These are phyloP conservation scores for Infundibulicybe gibba DNA, from an alignment of 768 basidiomycete species.

Conservation along the genomic window DNA sequence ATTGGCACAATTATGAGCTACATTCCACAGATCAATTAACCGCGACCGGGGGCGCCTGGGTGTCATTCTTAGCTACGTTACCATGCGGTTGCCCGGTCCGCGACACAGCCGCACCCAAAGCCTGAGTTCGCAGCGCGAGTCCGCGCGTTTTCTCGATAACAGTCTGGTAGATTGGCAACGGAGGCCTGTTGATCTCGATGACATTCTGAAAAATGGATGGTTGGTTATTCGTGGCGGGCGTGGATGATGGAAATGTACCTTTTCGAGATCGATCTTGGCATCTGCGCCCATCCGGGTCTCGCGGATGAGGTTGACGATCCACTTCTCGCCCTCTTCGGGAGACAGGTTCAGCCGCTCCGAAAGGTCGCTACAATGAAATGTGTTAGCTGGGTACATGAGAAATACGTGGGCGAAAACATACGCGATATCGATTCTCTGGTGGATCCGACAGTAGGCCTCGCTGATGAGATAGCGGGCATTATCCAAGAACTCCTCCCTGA, in stretches of 20 bases:
- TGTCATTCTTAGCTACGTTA: constrained; percentile 11
- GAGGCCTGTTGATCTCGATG: constrained; percentile 90
- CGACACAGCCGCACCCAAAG: constrained; percentile 70
- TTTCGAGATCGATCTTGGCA: constrained; percentile 96
- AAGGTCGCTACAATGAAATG: constrained; percentile 57
- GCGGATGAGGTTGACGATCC: constrained; percentile 98
- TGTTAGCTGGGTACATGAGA: background rate
- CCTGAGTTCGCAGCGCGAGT: constrained; percentile 86
- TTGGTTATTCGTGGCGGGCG: background rate
- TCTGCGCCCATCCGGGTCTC: constrained; percentile 97
- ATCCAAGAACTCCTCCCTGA: constrained; percentile 92
- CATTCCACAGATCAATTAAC: constrained; percentile 12
- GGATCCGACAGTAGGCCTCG: constrained; percentile 97
- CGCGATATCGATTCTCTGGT: constrained; percentile 89
- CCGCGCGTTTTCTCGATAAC: constrained; percentile 96
- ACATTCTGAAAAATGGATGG: constrained; percentile 63
- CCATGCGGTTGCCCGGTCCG: constrained; percentile 25
- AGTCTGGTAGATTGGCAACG: constrained; percentile 87
- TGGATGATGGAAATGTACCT: constrained; percentile 44
- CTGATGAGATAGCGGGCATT: constrained; percentile 95
- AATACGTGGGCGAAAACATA: constrained; percentile 25
- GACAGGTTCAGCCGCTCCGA: constrained; percentile 91
- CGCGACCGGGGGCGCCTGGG: constrained; percentile 15
- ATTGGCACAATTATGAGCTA: no score
- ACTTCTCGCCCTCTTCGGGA: constrained; percentile 96